Conservation (phyloP, 2,329 filamentous ascomycete species). For the Kalmusia sp. region DNA sequence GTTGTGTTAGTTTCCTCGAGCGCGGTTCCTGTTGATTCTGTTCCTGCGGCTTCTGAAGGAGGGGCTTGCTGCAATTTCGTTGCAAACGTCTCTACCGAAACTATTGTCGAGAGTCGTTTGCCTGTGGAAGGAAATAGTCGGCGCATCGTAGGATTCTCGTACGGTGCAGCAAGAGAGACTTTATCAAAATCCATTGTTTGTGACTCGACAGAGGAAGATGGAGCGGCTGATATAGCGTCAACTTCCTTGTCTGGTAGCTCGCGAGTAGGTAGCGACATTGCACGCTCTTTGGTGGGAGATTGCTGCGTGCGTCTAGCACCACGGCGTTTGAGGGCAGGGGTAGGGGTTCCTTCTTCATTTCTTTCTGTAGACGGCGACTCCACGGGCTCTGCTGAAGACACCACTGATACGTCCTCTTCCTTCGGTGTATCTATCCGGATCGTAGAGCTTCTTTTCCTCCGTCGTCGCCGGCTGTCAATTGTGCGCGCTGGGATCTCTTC, state of each 20-base stretch:
- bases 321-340: constrained; percentile 47
- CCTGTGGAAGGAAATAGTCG: constrained; percentile 61
- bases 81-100: constrained; percentile 61
- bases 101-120: constrained; percentile 65
- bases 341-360: constrained; percentile 28
- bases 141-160: constrained; percentile 47
- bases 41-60: constrained; percentile 32
- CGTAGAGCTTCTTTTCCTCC: constrained; percentile 34
- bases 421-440: constrained; percentile 32
- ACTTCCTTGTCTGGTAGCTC: constrained; percentile 29
- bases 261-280: constrained; percentile 38
- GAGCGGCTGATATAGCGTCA: constrained; percentile 35
- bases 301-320: constrained; percentile 47
- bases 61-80: constrained; percentile 40
- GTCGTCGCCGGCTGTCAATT: constrained; percentile 34
- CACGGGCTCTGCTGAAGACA: constrained; percentile 25
- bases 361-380: constrained; percentile 24
- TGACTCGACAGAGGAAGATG: constrained; percentile 46
- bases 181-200: constrained; percentile 39
- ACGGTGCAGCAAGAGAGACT: constrained; percentile 39
- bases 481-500: constrained; percentile 30
- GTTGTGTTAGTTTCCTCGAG: constrained; percentile 24
- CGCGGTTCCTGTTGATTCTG: constrained; percentile 30
- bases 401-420: constrained; percentile 29
- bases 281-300: constrained; percentile 50